Base-by-base conservation (phyloP, 441 rosid species). In the Gossypium laxum region DNA sequence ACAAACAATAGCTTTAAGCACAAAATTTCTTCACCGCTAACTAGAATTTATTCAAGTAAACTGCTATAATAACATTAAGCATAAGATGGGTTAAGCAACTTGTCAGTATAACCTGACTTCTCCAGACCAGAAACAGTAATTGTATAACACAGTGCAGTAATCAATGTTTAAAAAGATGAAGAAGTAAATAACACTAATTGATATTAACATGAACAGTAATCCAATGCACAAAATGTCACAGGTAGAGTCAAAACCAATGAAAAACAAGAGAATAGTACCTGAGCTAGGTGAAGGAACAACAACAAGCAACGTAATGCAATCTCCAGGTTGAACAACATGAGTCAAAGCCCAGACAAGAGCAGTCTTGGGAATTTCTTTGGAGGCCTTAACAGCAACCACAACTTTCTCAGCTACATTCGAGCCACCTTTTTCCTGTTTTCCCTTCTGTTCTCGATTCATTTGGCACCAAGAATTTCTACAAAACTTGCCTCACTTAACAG, bases 301-400 rank as follows among this genome's bases (percentile, higher is more conserved):
- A 68, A 92, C 98, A 45, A 95, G 86, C 59, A 95, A 84, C 2
- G 97, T 92, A 62, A 95, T 95, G 87, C 91, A 87, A 74, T 95
- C 96, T 34, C 97, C 97, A 76, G 98, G 96, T 64, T 89, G 95
- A 76, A 86, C 98, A 75, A 95, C 95, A 83, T 95, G 99, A 77
- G 97, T 95, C 89, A 95, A 83, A 77, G 99, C 93, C 99, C 99
- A 95, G 54, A 83, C 90, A 73, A 95, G 71, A 34, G 97, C 99
- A 68, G 87, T 85, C 81, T 88, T 92, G 0, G 99, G 90, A 66
- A 92, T 92, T 83, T 95, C 99, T 83, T 89, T 91, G 24, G 99
- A 91, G 11, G 96, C 96, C 85, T 92, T 95, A 58, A 92, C 95
- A 47, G 96, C 99, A 57, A 95, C 96, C 63, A 95, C 89, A 60